Evolutionary conservation across 2,329 filamentous ascomycete species (phyloP), one percentile per base, ranked within the genome.

Genomic region (Fusarium avenaceum): DNA sequence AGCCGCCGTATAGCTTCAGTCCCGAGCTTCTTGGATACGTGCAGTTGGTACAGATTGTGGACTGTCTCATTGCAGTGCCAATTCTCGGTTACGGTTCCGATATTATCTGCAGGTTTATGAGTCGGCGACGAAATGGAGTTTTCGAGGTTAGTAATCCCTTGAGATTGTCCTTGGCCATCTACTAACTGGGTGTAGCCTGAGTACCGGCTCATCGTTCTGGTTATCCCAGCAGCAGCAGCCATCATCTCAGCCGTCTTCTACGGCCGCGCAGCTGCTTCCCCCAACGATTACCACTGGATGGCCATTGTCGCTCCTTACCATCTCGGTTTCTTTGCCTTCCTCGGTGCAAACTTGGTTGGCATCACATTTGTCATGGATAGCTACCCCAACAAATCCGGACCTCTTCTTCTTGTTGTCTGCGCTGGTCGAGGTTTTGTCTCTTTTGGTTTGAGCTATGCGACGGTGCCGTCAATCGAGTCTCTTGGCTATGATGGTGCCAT

Each of bases 311-410:
- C 56, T 0, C 35, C 46, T 3, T 62, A 61, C 5, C 58, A 62
- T 7, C 56, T 62, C 0, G 40, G 58, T 3, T 62, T 61, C 28
- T 61, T 62, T 6, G 42, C 56, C 0, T 62, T 62, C 22, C 58
- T 62, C 0, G 47, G 56, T 1, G 58, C 58, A 0, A 62, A 62
- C 19, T 9, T 62, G 17, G 56, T 62, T 0, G 58, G 58, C 1
- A 61, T 62, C 5, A 62, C 58, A 0, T 62, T 61, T 0, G 47
- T 61, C 3, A 62, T 62, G 56, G 58, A 62, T 2, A 61, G 56
- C 10, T 62, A 61, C 1, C 58, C 58, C 5, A 61, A 45, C 3
- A 61, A 62, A 3, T 53, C 58, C 2, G 58, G 46, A 1, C 56
- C 46, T 14, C 40, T 62, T 0, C 56, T 62, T 3, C 56, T 62